A percentile compares a stretch with the other conserved stretches of the same genome.
Evolutionary conservation across 108 stramenopile genomes (phyloP).

Genomic region (Skeletonema costatum): DNA sequence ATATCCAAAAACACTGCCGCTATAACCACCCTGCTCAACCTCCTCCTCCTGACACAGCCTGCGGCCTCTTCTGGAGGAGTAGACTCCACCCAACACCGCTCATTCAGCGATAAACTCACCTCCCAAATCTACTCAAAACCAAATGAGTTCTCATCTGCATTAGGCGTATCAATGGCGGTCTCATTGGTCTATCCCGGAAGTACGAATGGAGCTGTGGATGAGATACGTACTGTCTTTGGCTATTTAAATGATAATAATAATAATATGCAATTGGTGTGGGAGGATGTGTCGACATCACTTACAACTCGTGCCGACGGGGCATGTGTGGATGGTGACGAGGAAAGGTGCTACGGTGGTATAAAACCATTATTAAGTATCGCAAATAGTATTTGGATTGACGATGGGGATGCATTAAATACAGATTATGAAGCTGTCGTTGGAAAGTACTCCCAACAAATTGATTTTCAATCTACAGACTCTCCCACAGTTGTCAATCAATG

Average conservation of each 20-base stretch:
- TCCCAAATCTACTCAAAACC: slow-evolving; percentile 23
- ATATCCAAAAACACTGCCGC: background rate
- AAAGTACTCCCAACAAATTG: slow-evolving; percentile 26
- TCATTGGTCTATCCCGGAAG: slow-evolving; percentile 29
- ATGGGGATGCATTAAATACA: slow-evolving; percentile 17
- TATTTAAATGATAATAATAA: slow-evolving; percentile 2
- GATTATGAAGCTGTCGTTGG: slow-evolving; percentile 32
- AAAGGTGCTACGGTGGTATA: background rate
- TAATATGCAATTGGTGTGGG: slow-evolving; percentile 22
- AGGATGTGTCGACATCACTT: slow-evolving; percentile 5
- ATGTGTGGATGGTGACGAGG: background rate
- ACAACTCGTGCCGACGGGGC: slow-evolving; percentile 1
- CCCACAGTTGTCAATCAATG: slow-evolving; percentile 27
- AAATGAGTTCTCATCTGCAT: slow-evolving; percentile 41
- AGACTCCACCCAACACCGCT: slow-evolving; percentile 19
- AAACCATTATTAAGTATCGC: slow-evolving; percentile 34
- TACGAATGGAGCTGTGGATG: slow-evolving; percentile 19
- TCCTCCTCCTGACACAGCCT: background rate
- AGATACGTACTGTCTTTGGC: slow-evolving; percentile 26
- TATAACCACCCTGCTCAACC: background rate
- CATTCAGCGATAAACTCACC: slow-evolving; percentile 32
- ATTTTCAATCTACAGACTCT: slow-evolving; percentile 15
- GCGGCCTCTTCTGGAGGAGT: background rate
- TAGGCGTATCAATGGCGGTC: slow-evolving; percentile 49
- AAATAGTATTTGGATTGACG: slow-evolving; percentile 34